phyloP scores from a whole-genome alignment of 106 monocot species.

The Apostasia ramifera region DNA sequence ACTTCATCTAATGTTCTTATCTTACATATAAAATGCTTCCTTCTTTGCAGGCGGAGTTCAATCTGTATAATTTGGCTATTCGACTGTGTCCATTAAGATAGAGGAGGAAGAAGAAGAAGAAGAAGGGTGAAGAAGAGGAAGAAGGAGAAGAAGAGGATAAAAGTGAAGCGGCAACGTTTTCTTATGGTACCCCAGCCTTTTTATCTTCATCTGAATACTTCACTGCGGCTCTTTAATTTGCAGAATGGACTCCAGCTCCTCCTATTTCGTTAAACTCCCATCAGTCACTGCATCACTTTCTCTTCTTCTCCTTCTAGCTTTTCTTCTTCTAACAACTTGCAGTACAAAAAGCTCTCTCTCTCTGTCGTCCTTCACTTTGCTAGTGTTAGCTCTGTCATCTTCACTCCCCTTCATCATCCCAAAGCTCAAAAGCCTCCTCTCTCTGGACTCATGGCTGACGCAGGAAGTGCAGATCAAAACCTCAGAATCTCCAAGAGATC shows the following conservation, averaged over 20 bases:
- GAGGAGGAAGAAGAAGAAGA: background rate
- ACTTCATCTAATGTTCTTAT: background rate
- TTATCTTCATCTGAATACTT: background rate
- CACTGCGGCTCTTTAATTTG: background rate
- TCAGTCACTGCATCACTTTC: slow-evolving; percentile 15
- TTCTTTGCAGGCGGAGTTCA: slow-evolving; percentile 3
- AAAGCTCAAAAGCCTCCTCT: slow-evolving; percentile 15
- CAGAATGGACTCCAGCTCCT: slow-evolving; percentile 1
- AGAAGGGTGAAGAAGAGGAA: background rate
- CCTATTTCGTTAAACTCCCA: slow-evolving; percentile 16
- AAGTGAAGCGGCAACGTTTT: too few relatives aligned
- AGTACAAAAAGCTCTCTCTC: slow-evolving; percentile 6
- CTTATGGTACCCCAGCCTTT: background rate
- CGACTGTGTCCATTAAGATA: too few relatives aligned
- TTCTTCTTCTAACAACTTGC: slow-evolving; percentile 10
- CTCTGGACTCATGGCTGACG: background rate
- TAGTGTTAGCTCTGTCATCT: slow-evolving; percentile 23
- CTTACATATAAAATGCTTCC: background rate
- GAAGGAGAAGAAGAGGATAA: background rate
- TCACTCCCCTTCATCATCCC: slow-evolving; percentile 26
- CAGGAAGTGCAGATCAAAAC: background rate
- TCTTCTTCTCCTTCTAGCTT: slow-evolving; percentile 13
- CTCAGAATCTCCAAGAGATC: slow-evolving; percentile 4
- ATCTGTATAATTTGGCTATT: too few relatives aligned
- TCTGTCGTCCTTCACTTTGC: slow-evolving; percentile 21